Evolutionary conservation across 192 early-diverging fungal genomes (phyloP).

Genomic region (Coemansia sp.): DNA sequence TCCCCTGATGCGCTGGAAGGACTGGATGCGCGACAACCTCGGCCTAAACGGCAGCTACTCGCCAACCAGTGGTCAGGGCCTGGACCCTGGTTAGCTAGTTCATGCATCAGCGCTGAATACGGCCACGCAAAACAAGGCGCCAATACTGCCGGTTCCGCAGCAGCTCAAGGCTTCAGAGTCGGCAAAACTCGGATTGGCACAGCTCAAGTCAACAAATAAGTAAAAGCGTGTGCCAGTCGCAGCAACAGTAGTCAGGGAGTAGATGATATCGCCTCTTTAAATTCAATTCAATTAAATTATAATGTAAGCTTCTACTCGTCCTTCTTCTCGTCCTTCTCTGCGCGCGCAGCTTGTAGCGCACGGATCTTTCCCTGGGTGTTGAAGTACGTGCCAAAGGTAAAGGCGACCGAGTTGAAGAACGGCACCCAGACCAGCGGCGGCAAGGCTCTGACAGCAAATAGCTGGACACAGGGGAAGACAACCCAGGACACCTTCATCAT

Average conservation of each 20-base stretch:
- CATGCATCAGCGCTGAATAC: not conserved
- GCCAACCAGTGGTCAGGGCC: not conserved
- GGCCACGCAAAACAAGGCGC: not conserved
- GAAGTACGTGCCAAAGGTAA: slow-evolving; percentile 72
- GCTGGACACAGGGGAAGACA: slow-evolving; percentile 75
- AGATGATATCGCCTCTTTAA: not conserved
- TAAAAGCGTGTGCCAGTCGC: not conserved
- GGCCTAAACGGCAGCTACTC: not conserved
- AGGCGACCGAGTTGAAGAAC: slow-evolving; percentile 86
- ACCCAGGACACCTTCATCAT: slow-evolving; percentile 85
- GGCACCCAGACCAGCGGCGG: slow-evolving; percentile 82
- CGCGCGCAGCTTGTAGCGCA: slow-evolving; percentile 43
- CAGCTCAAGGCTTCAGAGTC: not conserved
- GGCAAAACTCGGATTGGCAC: not conserved
- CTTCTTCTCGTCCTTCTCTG: slow-evolving; percentile 43
- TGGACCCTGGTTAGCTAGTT: not conserved
- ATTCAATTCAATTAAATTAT: not conserved
- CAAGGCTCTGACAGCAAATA: slow-evolving; percentile 74
- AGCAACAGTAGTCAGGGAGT: not conserved
- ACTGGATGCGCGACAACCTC: slow-evolving; percentile 43
- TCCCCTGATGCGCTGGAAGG: slow-evolving; percentile 49
- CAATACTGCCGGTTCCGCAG: not conserved
- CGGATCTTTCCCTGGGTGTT: slow-evolving; percentile 74
- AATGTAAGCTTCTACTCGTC: slow-evolving; percentile 14
- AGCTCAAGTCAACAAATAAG: not conserved